A percentile compares a stretch with the other conserved stretches of the same genome.
Conservation (phyloP, 164 flowering plant species). For the Vitis amurensis region DNA sequence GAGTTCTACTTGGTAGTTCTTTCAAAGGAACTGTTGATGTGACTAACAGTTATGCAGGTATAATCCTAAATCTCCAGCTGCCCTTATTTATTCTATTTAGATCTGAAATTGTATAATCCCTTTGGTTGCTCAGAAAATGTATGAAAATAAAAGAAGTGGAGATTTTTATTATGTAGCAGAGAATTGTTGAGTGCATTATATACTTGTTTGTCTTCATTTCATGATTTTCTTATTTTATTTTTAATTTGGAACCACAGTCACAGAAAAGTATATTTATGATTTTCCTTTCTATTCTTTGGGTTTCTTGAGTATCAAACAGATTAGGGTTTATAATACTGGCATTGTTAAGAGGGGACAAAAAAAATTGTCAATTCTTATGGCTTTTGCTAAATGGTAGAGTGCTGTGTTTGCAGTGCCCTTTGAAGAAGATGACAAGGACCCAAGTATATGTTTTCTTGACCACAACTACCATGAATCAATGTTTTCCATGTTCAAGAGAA, state of each 20-base stretch:
- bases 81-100: neutral
- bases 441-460: conserved; percentile 97
- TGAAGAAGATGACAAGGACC: conserved; percentile 95
- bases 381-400: neutral
- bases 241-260: too few species aligned
- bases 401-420: conserved; percentile 73
- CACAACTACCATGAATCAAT: conserved; percentile 97
- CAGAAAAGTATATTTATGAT: too few species aligned
- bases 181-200: too few species aligned
- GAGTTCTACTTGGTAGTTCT: conserved; percentile 81
- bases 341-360: too few species aligned
- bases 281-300: too few species aligned
- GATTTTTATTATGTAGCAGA: too few species aligned
- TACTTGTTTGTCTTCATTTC: too few species aligned
- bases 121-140: too few species aligned
- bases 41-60: conserved; percentile 92
- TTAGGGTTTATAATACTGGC: too few species aligned
- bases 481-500: conserved; percentile 98
- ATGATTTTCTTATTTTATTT: too few species aligned
- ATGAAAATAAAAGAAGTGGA: too few species aligned
- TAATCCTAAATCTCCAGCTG: neutral
- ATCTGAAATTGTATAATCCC: neutral
- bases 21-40: conserved; percentile 87
- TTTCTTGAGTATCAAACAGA: too few species aligned
- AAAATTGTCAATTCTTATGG: neutral